phyloP scores from a whole-genome alignment of 495 filamentous ascomycete genomes.

The Chaetomium cochliodes region DNA sequence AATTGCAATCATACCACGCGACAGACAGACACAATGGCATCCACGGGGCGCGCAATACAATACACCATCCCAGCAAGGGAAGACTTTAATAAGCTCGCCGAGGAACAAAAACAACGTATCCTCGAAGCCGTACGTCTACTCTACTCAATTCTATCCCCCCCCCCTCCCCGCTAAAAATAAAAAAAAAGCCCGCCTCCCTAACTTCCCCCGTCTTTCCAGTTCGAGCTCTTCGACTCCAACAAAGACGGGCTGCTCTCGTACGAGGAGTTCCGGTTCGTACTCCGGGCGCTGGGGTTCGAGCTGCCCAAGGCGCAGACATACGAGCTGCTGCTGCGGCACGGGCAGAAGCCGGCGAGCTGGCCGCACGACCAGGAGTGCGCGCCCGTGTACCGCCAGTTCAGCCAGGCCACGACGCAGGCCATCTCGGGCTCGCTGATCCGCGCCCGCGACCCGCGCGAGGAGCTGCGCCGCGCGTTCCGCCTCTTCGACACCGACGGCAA shows the following conservation, averaged over 20 bases:
- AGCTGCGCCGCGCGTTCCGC: conserved; percentile 87
- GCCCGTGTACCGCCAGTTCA: conserved; percentile 39
- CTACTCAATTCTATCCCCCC: no score
- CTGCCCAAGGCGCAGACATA: conserved; percentile 42
- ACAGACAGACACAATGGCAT: conserved; percentile 27
- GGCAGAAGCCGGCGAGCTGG: conserved; percentile 38
- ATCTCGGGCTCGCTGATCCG: conserved; percentile 78
- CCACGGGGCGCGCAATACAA: conserved; percentile 34
- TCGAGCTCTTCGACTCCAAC: conserved; percentile 95
- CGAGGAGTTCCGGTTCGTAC: conserved; percentile 96
- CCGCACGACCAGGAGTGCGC: conserved; percentile 40
- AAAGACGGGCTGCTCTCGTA: conserved; percentile 92
- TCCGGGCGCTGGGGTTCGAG: conserved; percentile 92
- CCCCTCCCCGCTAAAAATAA: not conserved
- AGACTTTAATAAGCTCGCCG: conserved; percentile 39
- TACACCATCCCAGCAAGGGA: conserved; percentile 38
- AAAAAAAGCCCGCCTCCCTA: not conserved
- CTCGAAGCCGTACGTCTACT: conserved; percentile 34
- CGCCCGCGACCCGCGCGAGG: conserved; percentile 79
- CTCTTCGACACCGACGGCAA: conserved; percentile 76
- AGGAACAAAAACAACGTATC: conserved; percentile 40
- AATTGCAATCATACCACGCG: not conserved
- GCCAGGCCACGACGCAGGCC: conserved; percentile 59
- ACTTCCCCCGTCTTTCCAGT: conserved; percentile 52
- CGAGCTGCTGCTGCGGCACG: conserved; percentile 39